Conservation (phyloP, 306 rosid genomes). For the Vigna hirtella region DNA sequence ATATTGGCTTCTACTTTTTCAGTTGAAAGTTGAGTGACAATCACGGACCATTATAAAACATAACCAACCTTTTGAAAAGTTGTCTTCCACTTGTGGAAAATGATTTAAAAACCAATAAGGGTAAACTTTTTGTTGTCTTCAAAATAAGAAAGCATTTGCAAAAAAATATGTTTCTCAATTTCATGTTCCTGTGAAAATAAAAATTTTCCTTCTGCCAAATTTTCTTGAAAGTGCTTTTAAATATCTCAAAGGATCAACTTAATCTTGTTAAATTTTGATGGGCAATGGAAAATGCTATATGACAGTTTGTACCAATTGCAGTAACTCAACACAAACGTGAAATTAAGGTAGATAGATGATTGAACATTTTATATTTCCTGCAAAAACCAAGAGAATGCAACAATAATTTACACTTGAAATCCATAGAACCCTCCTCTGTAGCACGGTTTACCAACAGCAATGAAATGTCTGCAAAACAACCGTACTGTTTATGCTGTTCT, state of each 20-base stretch:
- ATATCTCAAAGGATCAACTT: too few species aligned
- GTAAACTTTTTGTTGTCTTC: neutral
- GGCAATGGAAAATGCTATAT: too few species aligned
- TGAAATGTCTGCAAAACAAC: slow-evolving; percentile 41
- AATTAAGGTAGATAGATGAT: neutral
- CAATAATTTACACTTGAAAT: slow-evolving; percentile 41
- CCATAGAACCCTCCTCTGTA: slow-evolving; percentile 40
- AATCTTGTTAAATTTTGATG: too few species aligned
- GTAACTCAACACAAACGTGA: neutral
- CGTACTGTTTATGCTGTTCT: slow-evolving; percentile 42
- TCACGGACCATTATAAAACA: neutral
- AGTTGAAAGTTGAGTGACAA: neutral
- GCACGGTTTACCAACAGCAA: slow-evolving; percentile 37
- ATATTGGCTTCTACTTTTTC: slow-evolving; percentile 7
- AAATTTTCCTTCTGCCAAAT: too few species aligned
- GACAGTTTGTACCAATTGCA: neutral
- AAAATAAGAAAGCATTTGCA: neutral
- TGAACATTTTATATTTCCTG: neutral
- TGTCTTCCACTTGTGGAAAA: too few species aligned
- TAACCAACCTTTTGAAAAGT: neutral
- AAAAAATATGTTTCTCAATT: too few species aligned
- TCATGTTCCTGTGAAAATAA: too few species aligned
- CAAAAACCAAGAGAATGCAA: slow-evolving; percentile 6
- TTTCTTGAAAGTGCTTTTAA: too few species aligned
- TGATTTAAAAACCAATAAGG: neutral